phyloP scores from a whole-genome alignment of 2,329 filamentous ascomycete genomes.

The Zasmidium angulare region DNA sequence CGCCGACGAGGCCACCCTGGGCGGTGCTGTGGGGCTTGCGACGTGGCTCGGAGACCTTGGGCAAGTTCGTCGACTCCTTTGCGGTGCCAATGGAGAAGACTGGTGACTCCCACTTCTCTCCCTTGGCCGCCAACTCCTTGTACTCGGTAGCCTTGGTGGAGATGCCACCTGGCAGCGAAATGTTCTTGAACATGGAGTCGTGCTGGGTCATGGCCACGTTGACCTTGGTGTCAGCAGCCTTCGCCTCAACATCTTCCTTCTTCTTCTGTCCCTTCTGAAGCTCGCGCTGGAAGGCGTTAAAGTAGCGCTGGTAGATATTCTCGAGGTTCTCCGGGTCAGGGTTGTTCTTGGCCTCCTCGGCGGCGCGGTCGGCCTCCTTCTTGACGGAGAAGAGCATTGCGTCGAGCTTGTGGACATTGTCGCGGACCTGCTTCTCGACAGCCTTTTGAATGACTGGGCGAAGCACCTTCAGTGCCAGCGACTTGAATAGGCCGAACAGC shows the following conservation, averaged over 20 bases:
- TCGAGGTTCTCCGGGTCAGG: slow-evolving; percentile 68
- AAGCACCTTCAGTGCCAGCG: slow-evolving; percentile 78
- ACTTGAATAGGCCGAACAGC: slow-evolving; percentile 83
- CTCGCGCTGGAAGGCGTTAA: slow-evolving; percentile 70
- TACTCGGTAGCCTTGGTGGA: slow-evolving; percentile 93
- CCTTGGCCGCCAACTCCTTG: slow-evolving; percentile 81
- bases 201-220: slow-evolving; percentile 84
- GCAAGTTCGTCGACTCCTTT: slow-evolving; percentile 69
- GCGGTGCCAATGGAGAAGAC: slow-evolving; percentile 86
- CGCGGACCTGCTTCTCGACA: slow-evolving; percentile 83
- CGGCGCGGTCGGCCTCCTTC: slow-evolving; percentile 74
- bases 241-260: slow-evolving; percentile 56
- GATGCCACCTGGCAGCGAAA: slow-evolving; percentile 83
- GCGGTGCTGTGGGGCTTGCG: slow-evolving; percentile 59
- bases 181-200: slow-evolving; percentile 87
- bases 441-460: slow-evolving; percentile 83
- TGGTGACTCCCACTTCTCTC: slow-evolving; percentile 90
- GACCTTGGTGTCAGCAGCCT: slow-evolving; percentile 64
- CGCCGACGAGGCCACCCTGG: slow-evolving; percentile 28
- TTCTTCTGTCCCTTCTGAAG: slow-evolving; percentile 75
- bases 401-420: slow-evolving; percentile 76
- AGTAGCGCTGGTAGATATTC: slow-evolving; percentile 86
- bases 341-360: slow-evolving; percentile 62
- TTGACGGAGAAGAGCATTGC: slow-evolving; percentile 73
- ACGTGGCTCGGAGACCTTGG: slow-evolving; percentile 53